Percentiles rank a stretch among this genome's conserved stretches.
Conservation (phyloP, 1,284 basidiomycete species). For the Microbotryum saponariae region DNA sequence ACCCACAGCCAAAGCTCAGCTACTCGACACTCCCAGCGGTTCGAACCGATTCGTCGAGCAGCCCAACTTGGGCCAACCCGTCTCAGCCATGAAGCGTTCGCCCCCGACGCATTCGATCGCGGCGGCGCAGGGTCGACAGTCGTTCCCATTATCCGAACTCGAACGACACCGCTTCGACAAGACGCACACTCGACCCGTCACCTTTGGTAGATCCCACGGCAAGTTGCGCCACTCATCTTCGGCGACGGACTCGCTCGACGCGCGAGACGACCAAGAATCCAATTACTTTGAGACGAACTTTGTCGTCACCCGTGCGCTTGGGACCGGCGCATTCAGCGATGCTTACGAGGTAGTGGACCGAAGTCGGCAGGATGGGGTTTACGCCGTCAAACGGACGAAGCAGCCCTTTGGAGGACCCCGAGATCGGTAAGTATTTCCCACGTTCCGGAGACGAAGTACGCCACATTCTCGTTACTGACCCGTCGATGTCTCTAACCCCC, state of each 20-base stretch:
- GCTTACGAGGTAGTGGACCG: conserved; percentile 82
- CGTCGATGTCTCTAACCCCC: conserved; percentile 21
- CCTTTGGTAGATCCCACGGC: conserved; percentile 20
- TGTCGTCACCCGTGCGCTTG: conserved; percentile 70
- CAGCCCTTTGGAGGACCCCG: conserved; percentile 75
- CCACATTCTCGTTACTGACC: conserved; percentile 7
- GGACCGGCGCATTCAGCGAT: conserved; percentile 88
- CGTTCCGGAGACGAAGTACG: neutral
- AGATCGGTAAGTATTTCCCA: conserved; percentile 61
- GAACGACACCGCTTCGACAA: conserved; percentile 9
- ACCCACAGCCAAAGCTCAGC: conserved; percentile 19
- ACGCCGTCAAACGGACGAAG: conserved; percentile 91
- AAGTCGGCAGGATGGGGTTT: conserved; percentile 51
- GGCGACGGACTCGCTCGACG: conserved; percentile 22
- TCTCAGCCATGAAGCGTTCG: conserved; percentile 5
- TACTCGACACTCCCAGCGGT: conserved; percentile 23
- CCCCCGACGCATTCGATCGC: conserved; percentile 4
- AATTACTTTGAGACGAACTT: conserved; percentile 63
- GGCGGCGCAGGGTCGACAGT: conserved; percentile 14
- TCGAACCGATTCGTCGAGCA: conserved; percentile 18
- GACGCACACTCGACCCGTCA: neutral
- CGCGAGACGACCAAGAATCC: conserved; percentile 22
- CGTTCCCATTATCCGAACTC: conserved; percentile 24
- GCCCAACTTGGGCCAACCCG: conserved; percentile 21
- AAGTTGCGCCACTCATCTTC: conserved; percentile 33